These are phyloP conservation scores for Argentina anserina DNA, from an alignment of 306 rosid species.

Conservation along the genomic window DNA sequence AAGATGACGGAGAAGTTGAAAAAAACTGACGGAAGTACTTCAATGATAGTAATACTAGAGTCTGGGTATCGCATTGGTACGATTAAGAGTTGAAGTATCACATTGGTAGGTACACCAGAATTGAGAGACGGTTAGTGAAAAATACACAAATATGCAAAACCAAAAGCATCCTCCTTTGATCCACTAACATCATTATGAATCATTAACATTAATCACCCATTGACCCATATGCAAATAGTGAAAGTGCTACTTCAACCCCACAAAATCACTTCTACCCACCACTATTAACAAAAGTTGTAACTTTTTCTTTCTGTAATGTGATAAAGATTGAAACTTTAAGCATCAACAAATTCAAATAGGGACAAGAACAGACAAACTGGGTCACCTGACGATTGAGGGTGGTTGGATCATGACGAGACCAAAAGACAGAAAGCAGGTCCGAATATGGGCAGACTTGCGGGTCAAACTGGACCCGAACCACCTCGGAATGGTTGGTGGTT, in stretches of 20 bases:
- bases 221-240: not conserved
- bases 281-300: not conserved
- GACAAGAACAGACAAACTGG: not conserved
- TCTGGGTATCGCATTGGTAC: too few species aligned
- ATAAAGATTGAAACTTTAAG: not conserved
- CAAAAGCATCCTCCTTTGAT: not conserved
- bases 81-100: too few species aligned
- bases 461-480: constrained; percentile 74
- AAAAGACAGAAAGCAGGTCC: constrained; percentile 53
- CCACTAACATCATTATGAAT: not conserved
- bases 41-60: too few species aligned
- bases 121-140: too few species aligned
- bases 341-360: not conserved
- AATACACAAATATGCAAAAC: not conserved
- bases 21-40: too few species aligned
- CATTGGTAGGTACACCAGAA: too few species aligned
- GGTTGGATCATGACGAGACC: constrained; percentile 81
- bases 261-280: not conserved
- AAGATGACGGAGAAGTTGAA: too few species aligned
- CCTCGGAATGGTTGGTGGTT: constrained; percentile 69
- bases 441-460: constrained; percentile 54
- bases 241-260: not conserved
- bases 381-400: constrained; percentile 67
- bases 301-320: not conserved
- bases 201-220: not conserved